phyloP scores from a whole-genome alignment of 2,329 filamentous ascomycete species.

The Talaromyces albobiverticillius region DNA sequence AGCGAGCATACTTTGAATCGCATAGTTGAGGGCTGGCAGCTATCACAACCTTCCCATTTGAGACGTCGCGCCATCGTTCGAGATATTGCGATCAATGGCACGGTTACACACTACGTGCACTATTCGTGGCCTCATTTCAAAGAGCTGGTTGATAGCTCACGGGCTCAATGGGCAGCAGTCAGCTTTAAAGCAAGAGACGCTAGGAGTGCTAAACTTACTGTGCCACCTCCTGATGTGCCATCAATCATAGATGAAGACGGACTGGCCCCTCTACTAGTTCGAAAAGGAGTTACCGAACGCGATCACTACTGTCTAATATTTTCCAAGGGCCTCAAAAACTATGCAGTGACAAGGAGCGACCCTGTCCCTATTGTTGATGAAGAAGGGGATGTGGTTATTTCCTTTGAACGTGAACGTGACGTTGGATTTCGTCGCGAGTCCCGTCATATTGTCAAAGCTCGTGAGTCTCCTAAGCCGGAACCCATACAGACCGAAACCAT shows the following conservation, averaged over 20 bases:
- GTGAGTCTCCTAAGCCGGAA: neutral
- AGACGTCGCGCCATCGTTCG: constrained; percentile 56
- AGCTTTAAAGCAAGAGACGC: constrained; percentile 31
- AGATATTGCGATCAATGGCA: constrained; percentile 49
- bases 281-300: constrained; percentile 39
- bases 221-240: constrained; percentile 30
- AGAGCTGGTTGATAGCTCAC: constrained; percentile 50
- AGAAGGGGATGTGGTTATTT: constrained; percentile 4
- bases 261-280: constrained; percentile 36
- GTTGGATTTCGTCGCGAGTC: neutral
- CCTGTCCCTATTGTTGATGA: constrained; percentile 22
- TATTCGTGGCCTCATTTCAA: constrained; percentile 54
- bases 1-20: constrained; percentile 53
- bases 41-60: constrained; percentile 57
- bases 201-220: constrained; percentile 26
- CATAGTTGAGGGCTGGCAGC: constrained; percentile 55
- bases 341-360: constrained; percentile 34
- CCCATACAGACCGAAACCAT: neutral
- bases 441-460: neutral
- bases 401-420: too few species aligned
- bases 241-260: constrained; percentile 47
- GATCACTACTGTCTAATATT: constrained; percentile 42
- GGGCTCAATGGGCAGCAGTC: constrained; percentile 55
- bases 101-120: constrained; percentile 53
- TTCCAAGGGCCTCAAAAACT: constrained; percentile 29